Evolutionary conservation across 2,329 filamentous ascomycete species (phyloP).

Genomic region (Intubia oerlemansii): DNA sequence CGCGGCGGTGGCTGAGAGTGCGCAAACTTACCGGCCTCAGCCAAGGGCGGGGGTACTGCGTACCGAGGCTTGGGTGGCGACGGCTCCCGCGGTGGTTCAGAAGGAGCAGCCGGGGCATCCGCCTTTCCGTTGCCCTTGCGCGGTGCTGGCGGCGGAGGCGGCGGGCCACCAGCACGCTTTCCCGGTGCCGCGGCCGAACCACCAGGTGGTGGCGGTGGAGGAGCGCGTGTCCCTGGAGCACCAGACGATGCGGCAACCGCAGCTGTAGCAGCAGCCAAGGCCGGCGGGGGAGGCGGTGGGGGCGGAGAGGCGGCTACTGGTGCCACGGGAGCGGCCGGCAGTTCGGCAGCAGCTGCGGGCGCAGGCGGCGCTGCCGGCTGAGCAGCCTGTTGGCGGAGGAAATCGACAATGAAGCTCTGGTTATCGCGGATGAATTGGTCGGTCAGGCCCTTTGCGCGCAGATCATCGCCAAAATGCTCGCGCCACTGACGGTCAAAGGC

Average conservation of each 20-base stretch:
- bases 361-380: slow-evolving; percentile 7
- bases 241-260: slow-evolving; percentile 11
- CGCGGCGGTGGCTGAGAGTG: slow-evolving; percentile 26
- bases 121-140: slow-evolving; percentile 29
- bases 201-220: slow-evolving; percentile 16
- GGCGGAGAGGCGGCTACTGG: slow-evolving; percentile 1
- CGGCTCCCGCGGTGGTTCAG: slow-evolving; percentile 43
- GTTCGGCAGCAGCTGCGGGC: slow-evolving; percentile 6
- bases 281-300: slow-evolving; percentile 8
- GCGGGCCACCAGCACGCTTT: slow-evolving; percentile 22
- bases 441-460: slow-evolving; percentile 38
- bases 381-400: slow-evolving; percentile 34
- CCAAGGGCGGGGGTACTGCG: slow-evolving; percentile 66
- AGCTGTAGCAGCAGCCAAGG: slow-evolving; percentile 10
- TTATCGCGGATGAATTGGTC: slow-evolving; percentile 48
- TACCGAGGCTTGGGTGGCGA: slow-evolving; percentile 57
- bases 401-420: slow-evolving; percentile 46
- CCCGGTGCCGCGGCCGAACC: slow-evolving; percentile 14
- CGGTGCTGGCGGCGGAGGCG: slow-evolving; percentile 36
- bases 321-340: neutral
- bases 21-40: slow-evolving; percentile 77
- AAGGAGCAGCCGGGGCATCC: slow-evolving; percentile 15
- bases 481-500: slow-evolving; percentile 44
- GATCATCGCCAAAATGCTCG: slow-evolving; percentile 42
- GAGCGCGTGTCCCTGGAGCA: slow-evolving; percentile 7